phyloP scores from a whole-genome alignment of 2,329 filamentous ascomycete genomes.

The Exophiala lecanii-corni region DNA sequence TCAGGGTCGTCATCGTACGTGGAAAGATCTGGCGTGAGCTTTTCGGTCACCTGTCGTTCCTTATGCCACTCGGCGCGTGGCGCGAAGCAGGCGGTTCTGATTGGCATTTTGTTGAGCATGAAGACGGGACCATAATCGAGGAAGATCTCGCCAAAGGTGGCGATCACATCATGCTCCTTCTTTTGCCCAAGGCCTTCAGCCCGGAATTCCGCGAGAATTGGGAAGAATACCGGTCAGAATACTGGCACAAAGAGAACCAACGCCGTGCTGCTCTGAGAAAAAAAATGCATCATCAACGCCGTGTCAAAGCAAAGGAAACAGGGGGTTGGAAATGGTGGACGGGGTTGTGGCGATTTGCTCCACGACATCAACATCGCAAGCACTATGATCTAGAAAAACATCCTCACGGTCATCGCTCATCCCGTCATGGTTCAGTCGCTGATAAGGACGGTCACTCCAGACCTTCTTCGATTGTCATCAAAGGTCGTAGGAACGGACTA shows the following conservation, averaged over 20 bases:
- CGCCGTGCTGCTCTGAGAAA: slow-evolving; percentile 68
- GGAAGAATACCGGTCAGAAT: slow-evolving; percentile 90
- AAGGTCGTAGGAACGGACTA: slow-evolving; percentile 7
- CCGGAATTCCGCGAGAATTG: slow-evolving; percentile 94
- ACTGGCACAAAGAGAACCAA: slow-evolving; percentile 96
- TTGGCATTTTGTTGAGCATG: slow-evolving; percentile 74
- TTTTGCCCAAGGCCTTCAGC: slow-evolving; percentile 91
- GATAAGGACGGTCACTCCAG: slow-evolving; percentile 13
- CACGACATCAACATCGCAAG: slow-evolving; percentile 11
- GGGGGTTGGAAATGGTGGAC: slow-evolving; percentile 84
- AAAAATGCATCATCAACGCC: slow-evolving; percentile 65
- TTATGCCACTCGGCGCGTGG: slow-evolving; percentile 70
- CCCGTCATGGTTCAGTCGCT: slow-evolving; percentile 9
- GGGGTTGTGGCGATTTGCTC: slow-evolving; percentile 54
- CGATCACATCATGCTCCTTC: slow-evolving; percentile 82
- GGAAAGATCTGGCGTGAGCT: slow-evolving; percentile 77
- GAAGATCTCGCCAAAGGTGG: slow-evolving; percentile 88
- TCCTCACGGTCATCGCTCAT: slow-evolving; percentile 26
- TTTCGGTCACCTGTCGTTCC: slow-evolving; percentile 66
- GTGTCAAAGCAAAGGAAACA: slow-evolving; percentile 58
- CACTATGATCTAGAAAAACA: slow-evolving; percentile 28
- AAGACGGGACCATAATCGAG: slow-evolving; percentile 55
- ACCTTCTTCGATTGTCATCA: slow-evolving; percentile 5
- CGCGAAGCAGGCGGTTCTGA: slow-evolving; percentile 42
- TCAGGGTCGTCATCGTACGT: slow-evolving; percentile 87